Base-by-base conservation (phyloP, 176 grass and related monocot genomes). In the Poa annua region DNA sequence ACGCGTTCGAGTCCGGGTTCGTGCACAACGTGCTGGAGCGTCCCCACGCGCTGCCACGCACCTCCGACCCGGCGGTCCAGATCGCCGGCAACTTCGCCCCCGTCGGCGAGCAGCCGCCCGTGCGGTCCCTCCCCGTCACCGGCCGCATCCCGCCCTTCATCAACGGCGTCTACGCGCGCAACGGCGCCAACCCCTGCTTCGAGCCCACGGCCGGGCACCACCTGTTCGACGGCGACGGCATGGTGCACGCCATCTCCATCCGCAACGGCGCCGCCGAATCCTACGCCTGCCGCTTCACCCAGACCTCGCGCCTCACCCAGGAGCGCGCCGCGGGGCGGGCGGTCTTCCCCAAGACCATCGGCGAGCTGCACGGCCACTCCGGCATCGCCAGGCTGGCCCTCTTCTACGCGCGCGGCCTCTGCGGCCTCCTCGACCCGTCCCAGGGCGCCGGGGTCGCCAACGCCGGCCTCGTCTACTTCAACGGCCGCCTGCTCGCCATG, bases 141-240 rank as follows among this genome's bases (percentile, higher is more conserved):
- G 94, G 94, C 4, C 89, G 74, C 38, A 94, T 97, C 79, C 94
- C 94, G 34, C 80, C 85, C 8, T 94, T 81, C 79, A 84, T 97
- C 80, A 83, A 85, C 32, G 94, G 94, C 1, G 89, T 94, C 8
- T 97, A 97, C 76, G 92, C 89, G 0, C 87, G 94, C 33, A 97
- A 97, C 90, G 94, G 94, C 61, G 94, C 94, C 0, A 97, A 97
- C 89, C 94, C 94, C 0, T 81, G 85, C 80, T 86, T 92, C 71
- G 66, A 88, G 4, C 94, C 94, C 3, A 42, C 29, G 0, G 91
- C 92, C 0, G 94, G 94, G 0, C 94, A 97, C 83, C 94, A 97
- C 85, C 87, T 97, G 19, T 97, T 97, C 89, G 94, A 97, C 81
- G 94, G 92, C 62, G 94, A 97, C 77, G 94, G 94, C 42, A 97